Conservation (phyloP, 371 early-diverging fungal species). For the Globomyces sp. region DNA sequence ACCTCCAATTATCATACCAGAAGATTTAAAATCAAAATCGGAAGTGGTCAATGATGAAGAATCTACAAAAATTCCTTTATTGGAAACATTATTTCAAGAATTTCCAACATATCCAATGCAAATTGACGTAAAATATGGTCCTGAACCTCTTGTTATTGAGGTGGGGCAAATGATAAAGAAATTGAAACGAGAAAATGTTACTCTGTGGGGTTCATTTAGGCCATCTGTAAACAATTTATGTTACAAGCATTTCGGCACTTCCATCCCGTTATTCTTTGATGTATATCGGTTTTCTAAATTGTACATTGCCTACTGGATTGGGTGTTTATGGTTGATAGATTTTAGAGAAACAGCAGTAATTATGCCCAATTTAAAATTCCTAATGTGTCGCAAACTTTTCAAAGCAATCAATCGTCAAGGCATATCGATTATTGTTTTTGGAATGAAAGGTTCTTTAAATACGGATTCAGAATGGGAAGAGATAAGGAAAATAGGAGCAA, state of each 20-base stretch:
- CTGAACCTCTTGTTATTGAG: constrained; percentile 35
- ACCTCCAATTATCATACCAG: constrained; percentile 39
- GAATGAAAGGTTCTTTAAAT: constrained; percentile 40
- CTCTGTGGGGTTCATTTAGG: constrained; percentile 43
- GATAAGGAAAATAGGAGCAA: constrained; percentile 31
- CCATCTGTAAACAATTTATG: constrained; percentile 4
- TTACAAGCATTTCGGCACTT: constrained; percentile 24
- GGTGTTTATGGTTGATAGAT: constrained; percentile 32
- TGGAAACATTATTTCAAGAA: constrained; percentile 37
- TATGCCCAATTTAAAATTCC: constrained; percentile 33
- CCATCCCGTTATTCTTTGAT: constrained; percentile 44
- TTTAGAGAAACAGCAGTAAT: constrained; percentile 37
- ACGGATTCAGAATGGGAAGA: constrained; percentile 35
- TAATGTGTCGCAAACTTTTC: constrained; percentile 33
- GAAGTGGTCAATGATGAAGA: constrained; percentile 31
- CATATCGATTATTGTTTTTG: constrained; percentile 39
- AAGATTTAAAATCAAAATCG: constrained; percentile 18
- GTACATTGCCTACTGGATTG: constrained; percentile 28
- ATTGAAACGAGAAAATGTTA: constrained; percentile 28
- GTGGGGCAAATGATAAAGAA: constrained; percentile 31
- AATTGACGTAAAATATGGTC: constrained; percentile 44
- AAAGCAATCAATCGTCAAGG: constrained; percentile 34
- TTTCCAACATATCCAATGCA: constrained; percentile 48
- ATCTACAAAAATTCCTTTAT: constrained; percentile 36
- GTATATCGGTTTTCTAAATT: constrained; percentile 19